These are phyloP conservation scores for Coemansia sp. DNA, from an alignment of 192 early-diverging fungal genomes.

Conservation along the genomic window DNA sequence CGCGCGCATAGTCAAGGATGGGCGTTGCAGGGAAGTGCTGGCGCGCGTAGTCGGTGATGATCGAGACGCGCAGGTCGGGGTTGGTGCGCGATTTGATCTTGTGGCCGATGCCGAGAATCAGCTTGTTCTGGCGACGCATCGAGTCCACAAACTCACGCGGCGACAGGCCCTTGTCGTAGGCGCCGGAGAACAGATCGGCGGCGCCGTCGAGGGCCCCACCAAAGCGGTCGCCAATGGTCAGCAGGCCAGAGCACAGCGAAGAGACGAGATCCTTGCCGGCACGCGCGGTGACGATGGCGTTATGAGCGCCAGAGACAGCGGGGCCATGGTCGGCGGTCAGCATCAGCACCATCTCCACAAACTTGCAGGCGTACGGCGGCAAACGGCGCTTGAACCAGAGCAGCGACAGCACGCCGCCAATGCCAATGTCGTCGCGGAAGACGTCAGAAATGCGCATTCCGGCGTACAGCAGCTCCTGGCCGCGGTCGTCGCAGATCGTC, in stretches of 20 bases:
- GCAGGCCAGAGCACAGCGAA: conserved; percentile 88
- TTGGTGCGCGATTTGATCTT: conserved; percentile 99
- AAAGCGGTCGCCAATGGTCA: conserved; percentile 98
- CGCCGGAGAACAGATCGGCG: conserved; percentile 83
- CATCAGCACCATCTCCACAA: conserved; percentile 99
- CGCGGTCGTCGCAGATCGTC: conserved; percentile 98
- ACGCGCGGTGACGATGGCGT: conserved; percentile 90
- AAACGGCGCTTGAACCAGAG: conserved; percentile 99
- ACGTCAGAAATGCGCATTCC: conserved; percentile 98
- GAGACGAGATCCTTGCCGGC: conserved; percentile 98
- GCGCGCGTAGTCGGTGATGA: conserved; percentile 92
- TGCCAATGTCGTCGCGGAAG: conserved; percentile 98
- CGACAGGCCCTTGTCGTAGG: conserved; percentile 90
- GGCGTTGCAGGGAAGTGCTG: conserved; percentile 83
- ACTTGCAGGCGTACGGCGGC: conserved; percentile 91
- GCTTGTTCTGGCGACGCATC: conserved; percentile 94
- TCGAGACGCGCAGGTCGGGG: conserved; percentile 93
- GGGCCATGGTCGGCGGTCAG: conserved; percentile 99
- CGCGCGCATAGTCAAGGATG: conserved; percentile 90
- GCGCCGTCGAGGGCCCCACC: conserved; percentile 98
- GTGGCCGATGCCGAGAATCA: conserved; percentile 98
- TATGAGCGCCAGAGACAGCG: conserved; percentile 91
- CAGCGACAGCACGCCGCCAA: conserved; percentile 94
- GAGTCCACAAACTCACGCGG: conserved; percentile 93
- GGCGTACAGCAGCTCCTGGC: conserved; percentile 97